A percentile compares a stretch with the other conserved stretches of the same genome.
These are phyloP conservation scores for Dictyophora rubrovolvata DNA, from an alignment of 768 basidiomycete genomes.

Conservation along the genomic window DNA sequence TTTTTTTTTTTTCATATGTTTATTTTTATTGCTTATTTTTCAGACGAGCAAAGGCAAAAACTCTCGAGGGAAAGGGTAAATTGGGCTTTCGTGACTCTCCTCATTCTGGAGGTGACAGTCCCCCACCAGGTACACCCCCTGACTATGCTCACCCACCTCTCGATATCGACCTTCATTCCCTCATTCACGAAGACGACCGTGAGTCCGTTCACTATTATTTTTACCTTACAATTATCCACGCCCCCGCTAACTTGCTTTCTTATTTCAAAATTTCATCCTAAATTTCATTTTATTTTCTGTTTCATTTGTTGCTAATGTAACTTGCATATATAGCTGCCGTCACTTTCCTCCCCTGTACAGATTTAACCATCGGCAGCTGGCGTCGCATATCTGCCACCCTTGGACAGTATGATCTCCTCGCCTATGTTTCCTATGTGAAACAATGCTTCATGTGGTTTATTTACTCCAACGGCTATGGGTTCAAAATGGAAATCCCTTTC, in stretches of 20 bases:
- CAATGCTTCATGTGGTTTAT: slow-evolving; percentile 73
- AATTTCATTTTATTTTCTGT: no score
- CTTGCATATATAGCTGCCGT: slow-evolving; percentile 36
- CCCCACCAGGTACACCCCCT: slow-evolving; percentile 41
- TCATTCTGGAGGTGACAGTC: slow-evolving; percentile 10
- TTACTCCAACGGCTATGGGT: slow-evolving; percentile 56
- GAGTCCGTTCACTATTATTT: slow-evolving; percentile 22
- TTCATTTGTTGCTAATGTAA: background rate
- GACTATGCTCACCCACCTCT: slow-evolving; percentile 33
- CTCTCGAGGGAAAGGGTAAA: slow-evolving; percentile 44
- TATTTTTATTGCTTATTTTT: background rate
- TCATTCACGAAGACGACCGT: slow-evolving; percentile 76
- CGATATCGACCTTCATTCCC: slow-evolving; percentile 48
- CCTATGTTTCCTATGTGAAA: slow-evolving; percentile 61
- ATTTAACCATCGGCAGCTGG: slow-evolving; percentile 71
- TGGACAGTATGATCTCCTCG: slow-evolving; percentile 56
- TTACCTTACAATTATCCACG: background rate
- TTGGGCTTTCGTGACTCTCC: slow-evolving; percentile 16
- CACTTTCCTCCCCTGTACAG: slow-evolving; percentile 64
- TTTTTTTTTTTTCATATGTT: no score
- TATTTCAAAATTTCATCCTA: no score
- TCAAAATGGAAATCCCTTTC: slow-evolving; percentile 81
- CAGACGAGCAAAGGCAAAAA: slow-evolving; percentile 77
- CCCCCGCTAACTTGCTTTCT: background rate
- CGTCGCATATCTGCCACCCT: slow-evolving; percentile 52